phyloP scores from a whole-genome alignment of 306 rosid genomes.

The Macrotyloma uniflorum region DNA sequence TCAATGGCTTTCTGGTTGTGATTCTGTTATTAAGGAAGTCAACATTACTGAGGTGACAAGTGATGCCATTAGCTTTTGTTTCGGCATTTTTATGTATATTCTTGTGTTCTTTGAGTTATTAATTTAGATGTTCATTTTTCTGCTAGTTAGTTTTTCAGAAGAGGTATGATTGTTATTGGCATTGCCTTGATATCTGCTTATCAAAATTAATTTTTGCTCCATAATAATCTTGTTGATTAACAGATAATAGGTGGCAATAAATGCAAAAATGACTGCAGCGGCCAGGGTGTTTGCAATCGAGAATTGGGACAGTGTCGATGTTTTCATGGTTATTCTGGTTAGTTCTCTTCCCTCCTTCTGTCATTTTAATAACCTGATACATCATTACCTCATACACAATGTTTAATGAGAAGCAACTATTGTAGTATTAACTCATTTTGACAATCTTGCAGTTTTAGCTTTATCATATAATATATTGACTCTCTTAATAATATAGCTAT shows the following conservation, averaged over 20 bases:
- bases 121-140: background rate
- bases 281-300: conserved; percentile 79
- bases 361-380: background rate
- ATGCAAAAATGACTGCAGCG: conserved; percentile 84
- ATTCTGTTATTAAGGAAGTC: conserved; percentile 59
- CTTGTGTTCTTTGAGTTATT: background rate
- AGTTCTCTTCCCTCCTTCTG: conserved; percentile 39
- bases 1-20: conserved; percentile 88
- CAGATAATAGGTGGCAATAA: conserved; percentile 75
- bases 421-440: background rate
- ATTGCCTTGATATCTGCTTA: background rate
- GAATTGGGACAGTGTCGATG: conserved; percentile 90
- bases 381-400: background rate
- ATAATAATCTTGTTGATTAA: conserved; percentile 34
- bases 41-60: conserved; percentile 74
- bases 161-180: background rate
- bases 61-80: conserved; percentile 16
- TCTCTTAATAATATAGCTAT: conserved; percentile 9
- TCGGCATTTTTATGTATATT: background rate
- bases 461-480: conserved; percentile 7
- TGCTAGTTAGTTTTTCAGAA: background rate
- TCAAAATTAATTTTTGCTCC: background rate
- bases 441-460: background rate
- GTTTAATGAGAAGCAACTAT: conserved; percentile 15
- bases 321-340: conserved; percentile 88